Evolutionary conservation across 164 flowering plant genomes (phyloP), one percentile per base, ranked within the genome.

Genomic region (Litsea cubeba): DNA sequence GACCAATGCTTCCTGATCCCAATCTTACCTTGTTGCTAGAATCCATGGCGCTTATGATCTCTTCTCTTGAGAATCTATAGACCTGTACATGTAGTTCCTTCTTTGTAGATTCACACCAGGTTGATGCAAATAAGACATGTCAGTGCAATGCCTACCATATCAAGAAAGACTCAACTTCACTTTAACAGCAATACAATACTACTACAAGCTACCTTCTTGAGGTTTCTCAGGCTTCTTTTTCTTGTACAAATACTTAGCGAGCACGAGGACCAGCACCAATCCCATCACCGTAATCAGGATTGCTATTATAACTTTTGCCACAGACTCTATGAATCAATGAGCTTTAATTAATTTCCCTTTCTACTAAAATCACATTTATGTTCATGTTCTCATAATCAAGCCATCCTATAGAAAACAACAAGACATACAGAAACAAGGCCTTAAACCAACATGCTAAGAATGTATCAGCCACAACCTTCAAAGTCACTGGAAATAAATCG

Each of bases 1-100:
- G 79, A 0, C 96, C 96, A 0, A 92, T 92, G 74, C 95, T 90
- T 40, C 93, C 95, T 0, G 87, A 75, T 7, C 91, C 93, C 3
- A 89, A 83, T 81, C 73, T 32, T 64, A 77, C 79, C 76, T 72
- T 81, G 23, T 81, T 58, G 23, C 79, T 71, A 65, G 64, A 77
- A 54, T 83, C 78, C 2, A 87, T 82, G n/a, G 93, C 93, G 10
- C 75, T 86, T 69, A 86, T 87, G 40, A 91, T 89, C 84, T 91
- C 95, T 2, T 70, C 75, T 74, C 81, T 87, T 63, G 93, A 84
- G 83, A 91, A 91, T 65, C 83, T 80, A 65, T 40, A 88, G 86
- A n/a, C 88, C 87, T 7, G 92, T 83, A 80, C 87, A 87, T 6
- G 72, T 62, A 14, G 76, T 46, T 3, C 68, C 77, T 58, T 78